Percentiles rank a stretch among this genome's conserved stretches.
These are phyloP conservation scores for Juncus inflexus DNA, from an alignment of 176 grass and related monocot species.

Conservation along the genomic window DNA sequence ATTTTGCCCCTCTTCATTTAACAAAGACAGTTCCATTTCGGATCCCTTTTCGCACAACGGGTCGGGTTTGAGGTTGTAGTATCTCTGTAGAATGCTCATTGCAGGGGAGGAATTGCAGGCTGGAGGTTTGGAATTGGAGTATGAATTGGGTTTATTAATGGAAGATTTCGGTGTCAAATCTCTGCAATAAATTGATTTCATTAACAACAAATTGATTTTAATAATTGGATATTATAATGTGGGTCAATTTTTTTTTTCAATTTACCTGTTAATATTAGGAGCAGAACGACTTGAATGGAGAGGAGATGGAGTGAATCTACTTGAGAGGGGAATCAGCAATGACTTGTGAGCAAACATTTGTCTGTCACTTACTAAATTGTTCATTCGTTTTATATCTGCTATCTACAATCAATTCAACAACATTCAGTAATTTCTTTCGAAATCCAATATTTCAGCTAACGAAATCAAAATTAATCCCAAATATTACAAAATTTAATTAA, in stretches of 20 bases:
- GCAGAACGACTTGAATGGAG: slow-evolving; percentile 31
- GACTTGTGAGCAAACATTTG: slow-evolving; percentile 91
- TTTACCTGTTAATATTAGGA: slow-evolving; percentile 39
- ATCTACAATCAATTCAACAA: slow-evolving; percentile 38
- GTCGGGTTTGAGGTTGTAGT: slow-evolving; percentile 49
- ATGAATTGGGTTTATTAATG: slow-evolving; percentile 18
- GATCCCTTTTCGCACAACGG: slow-evolving; percentile 30
- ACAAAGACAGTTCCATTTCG: slow-evolving; percentile 43
- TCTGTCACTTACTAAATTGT: slow-evolving; percentile 57
- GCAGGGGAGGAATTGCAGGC: slow-evolving; percentile 40
- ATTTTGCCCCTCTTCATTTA: slow-evolving; percentile 20
- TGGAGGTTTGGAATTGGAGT: slow-evolving; percentile 23
- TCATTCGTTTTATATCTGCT: slow-evolving; percentile 80
- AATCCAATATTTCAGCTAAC: neutral
- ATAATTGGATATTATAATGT: neutral
- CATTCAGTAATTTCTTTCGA: neutral
- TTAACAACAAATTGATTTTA: neutral
- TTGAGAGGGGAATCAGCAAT: slow-evolving; percentile 69
- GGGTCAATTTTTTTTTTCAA: neutral
- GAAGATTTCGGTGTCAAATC: slow-evolving; percentile 30
- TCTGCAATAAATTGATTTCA: slow-evolving; percentile 31
- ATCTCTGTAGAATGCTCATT: slow-evolving; percentile 65
- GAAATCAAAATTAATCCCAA: neutral
- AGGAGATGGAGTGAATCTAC: slow-evolving; percentile 44
- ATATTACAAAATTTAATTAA: neutral